A percentile compares a stretch with the other conserved stretches of the same genome.
phyloP scores from a whole-genome alignment of 176 grass and related monocot genomes.

The Phoenix roebelenii region DNA sequence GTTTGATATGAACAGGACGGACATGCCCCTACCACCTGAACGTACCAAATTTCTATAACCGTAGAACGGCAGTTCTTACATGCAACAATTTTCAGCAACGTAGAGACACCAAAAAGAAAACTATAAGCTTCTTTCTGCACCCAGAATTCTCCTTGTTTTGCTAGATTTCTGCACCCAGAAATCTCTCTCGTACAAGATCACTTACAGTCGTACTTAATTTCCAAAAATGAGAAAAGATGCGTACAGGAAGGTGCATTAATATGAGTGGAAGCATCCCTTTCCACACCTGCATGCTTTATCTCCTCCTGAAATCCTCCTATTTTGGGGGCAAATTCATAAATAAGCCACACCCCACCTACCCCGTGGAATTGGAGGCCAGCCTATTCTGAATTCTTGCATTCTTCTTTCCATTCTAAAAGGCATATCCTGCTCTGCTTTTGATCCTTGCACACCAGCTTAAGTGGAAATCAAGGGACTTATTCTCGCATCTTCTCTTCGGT shows the following conservation, averaged over 20 bases:
- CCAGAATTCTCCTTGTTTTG: too few species aligned
- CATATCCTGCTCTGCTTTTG: too few species aligned
- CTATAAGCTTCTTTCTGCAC: background rate
- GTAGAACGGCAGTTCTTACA: too few species aligned
- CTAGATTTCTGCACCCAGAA: background rate
- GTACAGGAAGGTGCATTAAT: slow-evolving; percentile 2
- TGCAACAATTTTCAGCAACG: too few species aligned
- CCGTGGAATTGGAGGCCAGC: background rate
- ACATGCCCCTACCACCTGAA: too few species aligned
- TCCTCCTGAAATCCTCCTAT: background rate
- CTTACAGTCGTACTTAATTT: background rate
- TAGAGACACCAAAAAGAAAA: too few species aligned
- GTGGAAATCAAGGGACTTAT: too few species aligned
- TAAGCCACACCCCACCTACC: background rate
- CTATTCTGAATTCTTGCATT: background rate
- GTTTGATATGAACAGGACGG: too few species aligned
- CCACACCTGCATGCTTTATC: background rate
- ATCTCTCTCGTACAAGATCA: background rate
- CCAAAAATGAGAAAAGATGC: background rate
- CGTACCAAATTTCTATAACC: too few species aligned
- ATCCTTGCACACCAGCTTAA: too few species aligned
- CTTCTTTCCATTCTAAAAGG: too few species aligned
- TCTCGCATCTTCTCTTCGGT: too few species aligned
- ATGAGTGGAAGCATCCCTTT: background rate
- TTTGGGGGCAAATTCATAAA: background rate